These are phyloP conservation scores for Rhodotorula glutinis DNA, from an alignment of 1,284 basidiomycete species.

Conservation along the genomic window DNA sequence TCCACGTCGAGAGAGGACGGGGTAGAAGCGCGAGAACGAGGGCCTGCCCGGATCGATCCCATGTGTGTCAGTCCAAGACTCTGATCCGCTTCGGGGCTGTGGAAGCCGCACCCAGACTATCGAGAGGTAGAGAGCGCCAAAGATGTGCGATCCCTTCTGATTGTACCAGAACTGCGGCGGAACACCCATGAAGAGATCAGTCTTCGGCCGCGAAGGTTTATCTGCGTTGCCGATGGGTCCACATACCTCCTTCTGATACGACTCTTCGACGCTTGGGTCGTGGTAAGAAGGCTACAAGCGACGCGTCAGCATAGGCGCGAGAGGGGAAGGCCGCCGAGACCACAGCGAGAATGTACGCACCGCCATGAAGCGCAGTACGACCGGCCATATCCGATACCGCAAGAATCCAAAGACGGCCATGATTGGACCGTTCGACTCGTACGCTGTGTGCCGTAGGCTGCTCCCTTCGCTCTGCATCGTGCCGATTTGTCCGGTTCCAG, in stretches of 20 bases:
- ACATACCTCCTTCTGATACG: slow-evolving; percentile 36
- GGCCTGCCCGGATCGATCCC: slow-evolving; percentile 34
- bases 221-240: no score
- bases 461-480: slow-evolving; percentile 31
- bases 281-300: slow-evolving; percentile 23
- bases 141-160: slow-evolving; percentile 47
- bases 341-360: background rate
- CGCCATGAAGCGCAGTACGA: slow-evolving; percentile 21
- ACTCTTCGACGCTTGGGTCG: slow-evolving; percentile 29
- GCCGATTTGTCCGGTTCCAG: slow-evolving; percentile 24
- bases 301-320: background rate
- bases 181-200: background rate
- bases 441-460: slow-evolving; percentile 27
- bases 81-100: background rate
- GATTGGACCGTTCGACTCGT: slow-evolving; percentile 22
- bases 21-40: slow-evolving; percentile 51
- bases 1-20: slow-evolving; percentile 28
- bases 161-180: slow-evolving; percentile 28
- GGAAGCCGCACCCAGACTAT: slow-evolving; percentile 58
- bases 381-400: slow-evolving; percentile 27
- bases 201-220: no score
- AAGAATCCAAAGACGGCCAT: slow-evolving; percentile 15
- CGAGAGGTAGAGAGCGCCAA: slow-evolving; percentile 64
- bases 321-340: fast-evolving
- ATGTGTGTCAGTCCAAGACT: background rate